Base-by-base conservation (phyloP, 2,329 filamentous ascomycete genomes). In the Pseudogymnoascus sp. region DNA sequence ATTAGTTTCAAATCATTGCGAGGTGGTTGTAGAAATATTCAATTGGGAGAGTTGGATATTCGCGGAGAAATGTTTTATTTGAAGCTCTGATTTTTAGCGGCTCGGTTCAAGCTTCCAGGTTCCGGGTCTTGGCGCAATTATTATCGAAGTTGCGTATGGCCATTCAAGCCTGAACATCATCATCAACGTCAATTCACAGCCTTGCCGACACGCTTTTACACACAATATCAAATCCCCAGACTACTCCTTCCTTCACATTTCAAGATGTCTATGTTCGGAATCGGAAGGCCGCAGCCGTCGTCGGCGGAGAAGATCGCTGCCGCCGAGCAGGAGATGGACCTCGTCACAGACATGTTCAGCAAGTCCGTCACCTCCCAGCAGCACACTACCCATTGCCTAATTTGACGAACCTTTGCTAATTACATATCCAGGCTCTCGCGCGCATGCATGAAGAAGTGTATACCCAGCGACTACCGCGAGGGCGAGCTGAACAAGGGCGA, bases 401-500 rank as follows among this genome's bases (percentile, higher is more conserved):
- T 37, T 65, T 21, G 43, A 39, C 14, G 25, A 16, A 14, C 16
- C 25, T 31, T 54, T 54, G 28, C 66, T 68, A 65, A 65, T 57
- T 54, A 25, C 25, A 28, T 13, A n/a, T 45, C 25, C 70, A 96
- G 92, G 68, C 85, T 98, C 68, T 88, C 92, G 73, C 87, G 91
- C 78, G 90, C 91, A 68, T 99, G 95, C 85, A 87, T 90, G 70
- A 87, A 89, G 76, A 99, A 99, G 83, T 99, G 95, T 80, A 85
- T 99, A 71, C 93, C 93, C 67, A 83, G 81, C 74, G 87, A 93
- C 73, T 99, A 98, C 86, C 92, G 92, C 77, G 95, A 99, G 81
- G 87, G 85, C 77, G 93, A 99, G 72, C 87, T 99, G 74, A 96
- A 97, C 86, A 99, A 99, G 82, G 96, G 93, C 83, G 95, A 99